Evolutionary conservation across 2,329 filamentous ascomycete genomes (phyloP), one percentile per base, ranked within the genome.

Genomic region (Pseudocercospora musae): DNA sequence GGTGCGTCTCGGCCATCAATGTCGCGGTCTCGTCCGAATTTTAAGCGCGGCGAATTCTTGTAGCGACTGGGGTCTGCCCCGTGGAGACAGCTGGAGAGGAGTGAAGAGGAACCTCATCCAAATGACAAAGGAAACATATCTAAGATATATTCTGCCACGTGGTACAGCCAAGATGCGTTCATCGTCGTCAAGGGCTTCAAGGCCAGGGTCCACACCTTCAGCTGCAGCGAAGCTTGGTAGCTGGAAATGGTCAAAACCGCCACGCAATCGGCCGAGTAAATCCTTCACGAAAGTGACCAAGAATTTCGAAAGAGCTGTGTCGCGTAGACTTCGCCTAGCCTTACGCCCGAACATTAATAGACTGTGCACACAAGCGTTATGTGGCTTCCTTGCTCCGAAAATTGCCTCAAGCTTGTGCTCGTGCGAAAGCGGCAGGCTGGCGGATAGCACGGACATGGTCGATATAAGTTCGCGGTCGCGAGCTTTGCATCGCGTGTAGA

Each of bases 361-460:
- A 37, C 18, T 8, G 15, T 40, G 15, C n/a, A 40, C 15, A 40
- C 18, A 40, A 40, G 37, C 37, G 15, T 18, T 3, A 9, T 8
- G 15, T 6, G 9, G 2, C 23, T 52, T 25, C 15, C 11, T 27
- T 27, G 50, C 25, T 37, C 25, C 27, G 52, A 31, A n/a, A n/a
- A 54, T 21, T 18, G 18, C 11, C 52, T 56, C 37, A 40, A 25
- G 53, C 53, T 20, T 23, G 31, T 42, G 27, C 33, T 23, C 53
- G 31, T 56, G 53, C 20, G 18, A 42, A 15, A 56, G 53, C 9
- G 7, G 48, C 31, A 44, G 58, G 57, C 44, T 57, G 46, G 20
- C 63, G 57, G 42, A 60, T 58, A 23, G 53, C 42, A 18, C 63
- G 60, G 33, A 65, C 58, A 20, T 65, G 54, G 18, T 65, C 63